Evolutionary conservation across 805 yeast species (phyloP), one percentile per base, ranked within the genome.

Genomic region (Candida sanyiensis): DNA sequence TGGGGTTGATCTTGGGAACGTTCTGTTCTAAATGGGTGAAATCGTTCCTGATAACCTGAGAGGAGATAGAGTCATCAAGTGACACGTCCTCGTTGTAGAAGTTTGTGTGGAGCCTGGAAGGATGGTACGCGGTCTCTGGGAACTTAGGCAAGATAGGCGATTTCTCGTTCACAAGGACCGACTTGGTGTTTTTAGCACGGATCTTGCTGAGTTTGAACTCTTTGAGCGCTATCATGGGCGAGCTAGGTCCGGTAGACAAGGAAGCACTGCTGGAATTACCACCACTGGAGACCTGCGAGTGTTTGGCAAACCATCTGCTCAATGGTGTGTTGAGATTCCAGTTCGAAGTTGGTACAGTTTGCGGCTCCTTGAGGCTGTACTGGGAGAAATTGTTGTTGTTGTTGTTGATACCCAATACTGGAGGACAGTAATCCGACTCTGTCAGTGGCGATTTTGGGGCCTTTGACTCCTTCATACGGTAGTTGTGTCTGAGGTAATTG

Each of bases 311-410:
- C 58, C 58, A 55, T 28, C 37, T 51, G 23, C 55, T 51, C 27
- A 55, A 29, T 12, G 59, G 59, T 3, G 57, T 48, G 34, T 44
- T 50, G 28, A 52, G 21, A 29, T 38, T 44, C 57, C 56, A 52
- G 8, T 40, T 52, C 5, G 53, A 39, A 2, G 43, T 35, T 2
- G 40, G 40, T 3, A 25, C 19, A 19, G 36, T 33, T 3, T 24
- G 46, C 3, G 51, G 48, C 7, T 44, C 50, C 27, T 50, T 47
- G 24, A 51, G 28, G 13, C 56, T 49, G 6, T 39, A 27, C 30
- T 48, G 48, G 4, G 55, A 51, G 26, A 29, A 33, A 18, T 30
- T 31, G 17, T 33, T 21, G n/a, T n/a, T n/a, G n/a, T n/a, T n/a
- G n/a, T n/a, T n/a, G n/a, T n/a, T n/a, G n/a, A n/a, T n/a, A n/a